Evolutionary conservation across 768 basidiomycete species (phyloP).

Genomic region (Auriculariales sp.): DNA sequence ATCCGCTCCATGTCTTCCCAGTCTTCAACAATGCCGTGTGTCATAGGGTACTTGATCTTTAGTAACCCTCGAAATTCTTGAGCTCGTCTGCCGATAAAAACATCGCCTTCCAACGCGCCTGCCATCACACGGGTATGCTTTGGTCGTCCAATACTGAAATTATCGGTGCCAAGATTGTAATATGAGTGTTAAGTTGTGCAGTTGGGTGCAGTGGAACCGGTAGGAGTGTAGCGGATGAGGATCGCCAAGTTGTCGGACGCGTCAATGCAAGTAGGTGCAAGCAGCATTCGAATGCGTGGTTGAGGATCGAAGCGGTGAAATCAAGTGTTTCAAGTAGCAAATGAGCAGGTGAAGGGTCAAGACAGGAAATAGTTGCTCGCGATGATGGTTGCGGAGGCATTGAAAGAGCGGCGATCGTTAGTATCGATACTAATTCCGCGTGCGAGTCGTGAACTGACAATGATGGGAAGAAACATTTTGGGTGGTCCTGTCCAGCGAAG

Average conservation of each 20-base stretch:
- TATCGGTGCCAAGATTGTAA: no score
- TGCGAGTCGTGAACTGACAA: conserved; percentile 50
- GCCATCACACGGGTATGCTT: conserved; percentile 98
- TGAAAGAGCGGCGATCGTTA: conserved; percentile 5
- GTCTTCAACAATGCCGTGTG: conserved; percentile 96
- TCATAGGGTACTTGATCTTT: conserved; percentile 98
- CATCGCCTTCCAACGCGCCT: conserved; percentile 88
- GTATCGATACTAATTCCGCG: conserved; percentile 19
- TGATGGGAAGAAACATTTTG: conserved; percentile 98
- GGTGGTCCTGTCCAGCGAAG: conserved; percentile 97
- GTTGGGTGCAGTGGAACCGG: no score
- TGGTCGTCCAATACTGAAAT: conserved; percentile 89
- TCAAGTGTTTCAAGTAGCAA: no score
- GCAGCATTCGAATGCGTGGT: no score
- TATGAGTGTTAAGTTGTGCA: no score
- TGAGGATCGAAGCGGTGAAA: no score
- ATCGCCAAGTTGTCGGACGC: no score
- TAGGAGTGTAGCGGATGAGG: no score
- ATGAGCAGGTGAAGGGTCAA: no score
- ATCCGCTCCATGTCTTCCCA: conserved; percentile 99
- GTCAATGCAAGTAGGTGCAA: no score
- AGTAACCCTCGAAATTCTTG: conserved; percentile 92
- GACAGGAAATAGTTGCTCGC: conserved; percentile 11
- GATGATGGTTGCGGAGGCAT: conserved; percentile 8
- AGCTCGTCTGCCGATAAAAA: conserved; percentile 88